These are phyloP conservation scores for Alternaria brassicicola DNA, from an alignment of 2,329 filamentous ascomycete species.

Conservation along the genomic window DNA sequence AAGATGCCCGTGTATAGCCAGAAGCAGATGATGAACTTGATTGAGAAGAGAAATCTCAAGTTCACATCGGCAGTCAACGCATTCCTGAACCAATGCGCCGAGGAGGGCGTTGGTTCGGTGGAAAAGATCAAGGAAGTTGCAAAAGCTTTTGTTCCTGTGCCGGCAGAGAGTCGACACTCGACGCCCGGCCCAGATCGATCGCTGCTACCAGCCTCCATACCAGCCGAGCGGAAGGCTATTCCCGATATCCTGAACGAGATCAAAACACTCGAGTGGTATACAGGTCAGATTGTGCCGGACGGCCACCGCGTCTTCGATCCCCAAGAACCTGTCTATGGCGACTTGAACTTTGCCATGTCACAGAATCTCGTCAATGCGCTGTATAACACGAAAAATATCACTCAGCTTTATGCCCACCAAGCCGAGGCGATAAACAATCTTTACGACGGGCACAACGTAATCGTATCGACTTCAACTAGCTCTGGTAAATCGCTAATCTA, in stretches of 20 bases:
- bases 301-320: constrained; percentile 90
- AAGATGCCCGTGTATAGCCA: constrained; percentile 94
- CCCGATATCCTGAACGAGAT: constrained; percentile 86
- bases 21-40: constrained; percentile 86
- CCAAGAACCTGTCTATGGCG: constrained; percentile 79
- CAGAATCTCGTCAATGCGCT: constrained; percentile 94
- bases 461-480: constrained; percentile 92
- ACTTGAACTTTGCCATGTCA: constrained; percentile 83
- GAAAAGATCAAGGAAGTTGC: constrained; percentile 66
- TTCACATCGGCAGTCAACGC: constrained; percentile 77
- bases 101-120: constrained; percentile 70
- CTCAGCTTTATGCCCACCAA: constrained; percentile 87
- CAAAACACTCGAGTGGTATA: constrained; percentile 84
- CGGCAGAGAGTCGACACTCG: constrained; percentile 54
- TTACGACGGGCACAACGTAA: constrained; percentile 81
- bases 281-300: constrained; percentile 88
- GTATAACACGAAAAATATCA: constrained; percentile 89
- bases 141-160: constrained; percentile 67
- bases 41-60: constrained; percentile 86
- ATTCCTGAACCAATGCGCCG: constrained; percentile 77
- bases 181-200: constrained; percentile 52
- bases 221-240: constrained; percentile 78
- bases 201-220: constrained; percentile 72
- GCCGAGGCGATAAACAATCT: constrained; percentile 91
- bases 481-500: constrained; percentile 99